Base-by-base conservation (phyloP, 164 flowering plant genomes). In the Vitis rupestris region DNA sequence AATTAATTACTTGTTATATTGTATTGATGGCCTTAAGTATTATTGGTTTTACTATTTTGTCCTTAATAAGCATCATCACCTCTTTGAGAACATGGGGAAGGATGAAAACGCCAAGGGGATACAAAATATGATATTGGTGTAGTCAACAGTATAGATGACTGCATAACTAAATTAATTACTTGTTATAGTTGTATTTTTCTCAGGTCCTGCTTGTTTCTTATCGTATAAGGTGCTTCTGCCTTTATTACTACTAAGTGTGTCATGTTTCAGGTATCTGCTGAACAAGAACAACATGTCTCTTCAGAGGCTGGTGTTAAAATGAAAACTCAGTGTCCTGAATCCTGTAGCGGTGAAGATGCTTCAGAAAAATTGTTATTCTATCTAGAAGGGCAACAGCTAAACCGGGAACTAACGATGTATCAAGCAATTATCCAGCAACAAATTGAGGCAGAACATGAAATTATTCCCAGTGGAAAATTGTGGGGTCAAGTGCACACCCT, bases 401-500 rank as follows among this genome's bases (percentile, higher is more conserved):
- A 90, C 50, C 76, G 61, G 5, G 63, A 79, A 56, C 63, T 81
- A 70, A 84, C 92, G 5, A 70, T 96, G 16, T 96, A 89, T 78
- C 99, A 96, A 76, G 87, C 87, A 54, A 77, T 95, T 74, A 80
- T 93, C 31, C 82, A 76, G 54, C 81, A 80, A 52, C 80, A 83
- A 61, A 44, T 80, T 65, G 84, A 74, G 69, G 70, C 68, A 17
- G 90, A 78, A 48, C 13, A 78, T 69, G 91, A 83, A 47, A 19
- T 76, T 57, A 52, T 69, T 63, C 63, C 72, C 13, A 72, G 76
- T 49, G 63, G 78, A 57, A 84, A 78, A 48, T 70, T 88, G 53
- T 95, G 97, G 98, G 82, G 72, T 75, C 81, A 79, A 75, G 80
- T 80, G 54, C 75, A 91, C 68, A 84, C 77, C 60, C 31, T 96